A percentile compares a stretch with the other conserved stretches of the same genome.
Evolutionary conservation across 257 asterid species (phyloP).

Genomic region (Solanum clarkiae): DNA sequence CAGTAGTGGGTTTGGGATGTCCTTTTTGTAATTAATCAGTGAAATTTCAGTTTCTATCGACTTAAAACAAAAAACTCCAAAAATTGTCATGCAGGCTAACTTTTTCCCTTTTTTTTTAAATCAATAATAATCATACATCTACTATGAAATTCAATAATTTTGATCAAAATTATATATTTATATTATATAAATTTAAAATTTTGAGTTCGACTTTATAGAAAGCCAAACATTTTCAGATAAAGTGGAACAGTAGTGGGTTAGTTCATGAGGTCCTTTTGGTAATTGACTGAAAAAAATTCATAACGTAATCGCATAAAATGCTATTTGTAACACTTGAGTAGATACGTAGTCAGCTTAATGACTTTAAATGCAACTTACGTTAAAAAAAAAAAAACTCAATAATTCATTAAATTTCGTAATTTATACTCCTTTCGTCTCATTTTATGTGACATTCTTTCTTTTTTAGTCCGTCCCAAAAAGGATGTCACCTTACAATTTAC

Average conservation of each 20-base stretch:
- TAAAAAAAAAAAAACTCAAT: neutral
- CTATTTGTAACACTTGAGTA: neutral
- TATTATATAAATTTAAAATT: neutral
- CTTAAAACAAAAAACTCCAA: neutral
- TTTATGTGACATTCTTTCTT: no score
- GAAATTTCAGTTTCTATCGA: neutral
- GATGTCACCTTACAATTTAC: no score
- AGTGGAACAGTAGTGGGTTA: neutral
- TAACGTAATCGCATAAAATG: no score
- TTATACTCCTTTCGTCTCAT: neutral
- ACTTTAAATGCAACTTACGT: neutral
- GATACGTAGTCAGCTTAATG: neutral
- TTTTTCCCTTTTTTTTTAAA: neutral
- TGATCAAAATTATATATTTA: neutral
- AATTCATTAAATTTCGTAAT: conserved; percentile 25
- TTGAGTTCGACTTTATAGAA: neutral
- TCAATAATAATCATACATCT: no score
- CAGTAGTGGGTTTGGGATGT: neutral
- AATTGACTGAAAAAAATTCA: neutral
- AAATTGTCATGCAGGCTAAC: neutral
- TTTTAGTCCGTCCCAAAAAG: no score
- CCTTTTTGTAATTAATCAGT: neutral
- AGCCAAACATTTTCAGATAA: neutral
- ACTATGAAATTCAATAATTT: neutral
- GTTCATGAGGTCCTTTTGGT: neutral